Percentiles rank a stretch among this genome's conserved stretches.
These are phyloP conservation scores for Pichia cactophila DNA, from an alignment of 1,139 yeast species.

Conservation along the genomic window DNA sequence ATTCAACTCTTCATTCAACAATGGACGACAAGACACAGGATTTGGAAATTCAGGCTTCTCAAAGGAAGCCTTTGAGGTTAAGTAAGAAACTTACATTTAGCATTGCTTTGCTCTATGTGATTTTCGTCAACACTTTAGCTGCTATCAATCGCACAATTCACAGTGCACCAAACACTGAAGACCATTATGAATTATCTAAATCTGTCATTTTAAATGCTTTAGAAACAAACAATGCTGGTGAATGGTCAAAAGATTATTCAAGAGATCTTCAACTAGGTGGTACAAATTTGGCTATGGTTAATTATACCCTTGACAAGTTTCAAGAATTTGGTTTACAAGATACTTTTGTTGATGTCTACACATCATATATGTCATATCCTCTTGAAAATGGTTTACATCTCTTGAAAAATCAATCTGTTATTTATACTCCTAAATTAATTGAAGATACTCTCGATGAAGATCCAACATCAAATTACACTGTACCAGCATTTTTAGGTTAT, in stretches of 20 bases:
- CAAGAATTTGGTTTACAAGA: conserved; percentile 53
- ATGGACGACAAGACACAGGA: neutral
- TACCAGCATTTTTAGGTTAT: conserved; percentile 62
- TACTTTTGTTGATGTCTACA: conserved; percentile 45
- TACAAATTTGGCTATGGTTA: conserved; percentile 51
- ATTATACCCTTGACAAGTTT: conserved; percentile 58
- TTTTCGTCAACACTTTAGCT: neutral
- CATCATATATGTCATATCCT: conserved; percentile 58
- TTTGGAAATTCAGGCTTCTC: neutral
- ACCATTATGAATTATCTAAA: conserved; percentile 1
- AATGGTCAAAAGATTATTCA: conserved; percentile 52
- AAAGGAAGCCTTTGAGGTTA: too few species aligned
- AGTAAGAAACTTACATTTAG: neutral
- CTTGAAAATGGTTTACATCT: conserved; percentile 44
- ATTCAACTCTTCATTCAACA: too few species aligned
- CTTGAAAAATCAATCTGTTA: conserved; percentile 24
- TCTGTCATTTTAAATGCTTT: conserved; percentile 29
- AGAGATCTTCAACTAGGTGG: conserved; percentile 68
- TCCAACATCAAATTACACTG: conserved; percentile 45
- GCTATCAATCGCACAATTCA: neutral
- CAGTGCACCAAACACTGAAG: neutral
- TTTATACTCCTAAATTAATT: conserved; percentile 55
- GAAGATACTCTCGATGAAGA: conserved; percentile 74
- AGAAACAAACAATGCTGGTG: conserved; percentile 41
- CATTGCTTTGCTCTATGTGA: neutral